Evolutionary conservation across 306 rosid species (phyloP), one percentile per base, ranked within the genome.

Genomic region (Cicer bijugum): DNA sequence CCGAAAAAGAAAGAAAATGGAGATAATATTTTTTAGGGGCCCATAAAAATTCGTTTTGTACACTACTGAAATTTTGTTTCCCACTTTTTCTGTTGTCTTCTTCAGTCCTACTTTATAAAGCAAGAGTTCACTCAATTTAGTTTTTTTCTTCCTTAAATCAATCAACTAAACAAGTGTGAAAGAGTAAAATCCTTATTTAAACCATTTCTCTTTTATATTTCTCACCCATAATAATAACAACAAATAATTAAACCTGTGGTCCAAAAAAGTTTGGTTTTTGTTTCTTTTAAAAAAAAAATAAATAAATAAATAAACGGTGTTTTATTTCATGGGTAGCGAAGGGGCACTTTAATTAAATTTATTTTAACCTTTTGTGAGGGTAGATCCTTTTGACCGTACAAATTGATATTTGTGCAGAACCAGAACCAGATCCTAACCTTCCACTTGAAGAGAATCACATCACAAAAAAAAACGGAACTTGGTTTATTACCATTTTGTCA

Each of bases 351-450:
- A 28, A 3, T 28, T 28, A 3, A 28, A 28, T 28, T 28, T 28
- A 28, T 65, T 59, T 40, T 23, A 65, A 46, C 61, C 69, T 51
- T 69, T 40, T 17, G 59, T 75, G 67, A 74, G 50, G 80, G 81
- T 8, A 20, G 40, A 50, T 53, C 7, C 58, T 3, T 37, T 28
- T 40, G 19, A 64, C 82, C 73, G 85, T 82, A 71, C 87, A 60
- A 58, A 73, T 59, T 33, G 65, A 59, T 78, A 39, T 51, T 3
- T 33, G 37, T 15, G 11, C 20, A 11, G 68, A 67, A 44, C 23
- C 70, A 9, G 79, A 77, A 44, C 23, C 70, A 9, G 79, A 77
- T 84, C 81, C 56, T 8, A 56, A 79, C 89, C 86, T 82, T 84
- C 76, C 74, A 64, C 33, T 47, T 20, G 72, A 77, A 59, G 74